A percentile compares a stretch with the other conserved stretches of the same genome.
Evolutionary conservation across 2,329 filamentous ascomycete species (phyloP).

Genomic region (Fusarium sambucinum): DNA sequence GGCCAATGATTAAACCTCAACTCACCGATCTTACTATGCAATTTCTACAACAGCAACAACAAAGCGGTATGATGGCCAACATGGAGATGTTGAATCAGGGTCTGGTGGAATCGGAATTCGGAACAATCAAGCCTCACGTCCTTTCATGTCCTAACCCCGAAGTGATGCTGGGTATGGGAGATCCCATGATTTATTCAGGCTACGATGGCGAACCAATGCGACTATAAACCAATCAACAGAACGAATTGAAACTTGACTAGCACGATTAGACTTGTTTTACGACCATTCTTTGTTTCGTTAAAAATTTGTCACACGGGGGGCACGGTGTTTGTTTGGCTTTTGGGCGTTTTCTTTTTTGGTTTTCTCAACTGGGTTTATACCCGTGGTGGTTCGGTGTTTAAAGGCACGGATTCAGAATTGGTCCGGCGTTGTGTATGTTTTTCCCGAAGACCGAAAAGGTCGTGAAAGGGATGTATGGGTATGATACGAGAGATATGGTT

Average conservation of each 20-base stretch:
- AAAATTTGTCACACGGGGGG: conserved; percentile 39
- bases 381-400: conserved; percentile 23
- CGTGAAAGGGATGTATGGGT: conserved; percentile 20
- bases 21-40: conserved; percentile 53
- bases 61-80: conserved; percentile 57
- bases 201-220: conserved; percentile 62
- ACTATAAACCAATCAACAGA: conserved; percentile 49
- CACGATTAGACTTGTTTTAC: conserved; percentile 46
- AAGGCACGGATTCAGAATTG: conserved; percentile 16
- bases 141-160: conserved; percentile 65
- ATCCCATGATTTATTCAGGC: conserved; percentile 69
- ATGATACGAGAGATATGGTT: conserved; percentile 18
- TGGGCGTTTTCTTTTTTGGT: neutral
- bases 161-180: conserved; percentile 68
- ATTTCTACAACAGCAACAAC: conserved; percentile 59
- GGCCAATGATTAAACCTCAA: conserved; percentile 49
- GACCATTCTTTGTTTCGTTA: conserved; percentile 43
- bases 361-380: conserved; percentile 26
- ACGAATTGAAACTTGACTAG: conserved; percentile 32
- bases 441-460: conserved; percentile 13
- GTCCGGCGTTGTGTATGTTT: conserved; percentile 29
- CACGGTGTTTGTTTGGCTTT: conserved; percentile 41
- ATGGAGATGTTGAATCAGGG: conserved; percentile 63
- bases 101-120: conserved; percentile 64
- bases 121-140: conserved; percentile 67